phyloP scores from a whole-genome alignment of 1,284 basidiomycete genomes.

The Heterobasidion irregulare region DNA sequence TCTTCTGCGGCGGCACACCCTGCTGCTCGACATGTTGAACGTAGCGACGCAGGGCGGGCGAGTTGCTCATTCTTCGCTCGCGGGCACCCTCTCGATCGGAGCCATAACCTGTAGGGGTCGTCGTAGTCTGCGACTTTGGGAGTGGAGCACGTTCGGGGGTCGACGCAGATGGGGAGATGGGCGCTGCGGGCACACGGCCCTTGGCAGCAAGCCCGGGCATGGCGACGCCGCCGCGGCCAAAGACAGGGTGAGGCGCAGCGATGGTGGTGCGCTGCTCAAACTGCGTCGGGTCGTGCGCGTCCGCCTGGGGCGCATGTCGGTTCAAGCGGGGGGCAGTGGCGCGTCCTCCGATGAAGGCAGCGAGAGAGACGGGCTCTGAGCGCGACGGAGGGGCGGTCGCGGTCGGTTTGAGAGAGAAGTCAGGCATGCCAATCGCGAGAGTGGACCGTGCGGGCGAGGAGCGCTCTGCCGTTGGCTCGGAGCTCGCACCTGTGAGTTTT shows the following conservation, averaged over 20 bases:
- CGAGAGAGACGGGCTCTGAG: conserved; percentile 53
- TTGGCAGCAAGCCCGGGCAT: conserved; percentile 57
- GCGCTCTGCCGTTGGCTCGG: conserved; percentile 1
- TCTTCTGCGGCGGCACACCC: conserved; percentile 13
- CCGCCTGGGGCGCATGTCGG: conserved; percentile 60
- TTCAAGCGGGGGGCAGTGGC: conserved; percentile 65
- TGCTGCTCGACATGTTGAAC: conserved; percentile 27
- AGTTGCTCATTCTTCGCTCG: conserved; percentile 25
- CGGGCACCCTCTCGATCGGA: conserved; percentile 11
- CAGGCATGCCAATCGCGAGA: conserved; percentile 7
- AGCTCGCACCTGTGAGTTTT: conserved; percentile 24
- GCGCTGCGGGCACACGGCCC: conserved; percentile 12
- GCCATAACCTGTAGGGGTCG: neutral
- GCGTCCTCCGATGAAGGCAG: conserved; percentile 70
- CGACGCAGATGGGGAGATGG: conserved; percentile 7
- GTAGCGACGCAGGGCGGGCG: conserved; percentile 23
- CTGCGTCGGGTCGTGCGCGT: conserved; percentile 55
- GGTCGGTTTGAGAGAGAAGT: conserved; percentile 2
- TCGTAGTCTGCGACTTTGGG: neutral
- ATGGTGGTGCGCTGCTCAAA: conserved; percentile 50
- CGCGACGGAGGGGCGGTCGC: conserved; percentile 8
- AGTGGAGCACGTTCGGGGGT: neutral
- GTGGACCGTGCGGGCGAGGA: conserved; percentile 8
- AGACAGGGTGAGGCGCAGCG: conserved; percentile 58
- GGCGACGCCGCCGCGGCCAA: conserved; percentile 63